These are phyloP conservation scores for Casaregolazyma lundiana DNA, from an alignment of 1,139 yeast genomes.

Conservation along the genomic window DNA sequence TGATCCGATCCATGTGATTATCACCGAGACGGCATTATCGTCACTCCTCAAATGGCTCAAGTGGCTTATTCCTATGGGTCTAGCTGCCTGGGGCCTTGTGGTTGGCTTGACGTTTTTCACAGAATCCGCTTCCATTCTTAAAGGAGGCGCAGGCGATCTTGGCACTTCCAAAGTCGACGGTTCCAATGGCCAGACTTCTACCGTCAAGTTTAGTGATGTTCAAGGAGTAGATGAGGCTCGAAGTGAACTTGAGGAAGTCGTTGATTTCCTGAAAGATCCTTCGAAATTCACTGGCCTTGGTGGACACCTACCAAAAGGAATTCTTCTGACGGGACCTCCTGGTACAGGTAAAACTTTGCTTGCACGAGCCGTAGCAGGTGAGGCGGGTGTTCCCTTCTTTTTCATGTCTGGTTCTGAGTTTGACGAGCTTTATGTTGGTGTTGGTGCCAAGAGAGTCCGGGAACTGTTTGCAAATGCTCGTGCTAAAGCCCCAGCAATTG, in stretches of 20 bases:
- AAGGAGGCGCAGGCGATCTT: conserved; percentile 65
- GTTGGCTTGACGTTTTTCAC: conserved; percentile 64
- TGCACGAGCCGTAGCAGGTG: conserved; percentile 99
- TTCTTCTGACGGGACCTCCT: conserved; percentile 95
- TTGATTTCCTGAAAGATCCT: conserved; percentile 93
- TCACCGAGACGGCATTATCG: conserved; percentile 75
- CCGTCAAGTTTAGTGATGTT: conserved; percentile 86
- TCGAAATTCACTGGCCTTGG: conserved; percentile 94
- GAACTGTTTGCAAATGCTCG: conserved; percentile 91
- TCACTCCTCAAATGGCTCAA: conserved; percentile 82
- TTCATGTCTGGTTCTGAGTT: conserved; percentile 98
- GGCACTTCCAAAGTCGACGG: conserved; percentile 31
- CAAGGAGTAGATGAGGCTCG: conserved; percentile 99
- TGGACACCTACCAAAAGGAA: conserved; percentile 96
- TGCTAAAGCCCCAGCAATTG: conserved; percentile 93
- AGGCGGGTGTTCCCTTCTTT: conserved; percentile 97
- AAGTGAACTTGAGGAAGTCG: conserved; percentile 94
- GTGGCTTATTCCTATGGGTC: conserved; percentile 80
- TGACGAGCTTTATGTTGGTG: conserved; percentile 97
- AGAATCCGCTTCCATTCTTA: conserved; percentile 80
- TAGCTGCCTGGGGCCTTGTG: conserved; percentile 57
- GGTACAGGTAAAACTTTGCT: conserved; percentile 98
- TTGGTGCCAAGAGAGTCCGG: conserved; percentile 96
- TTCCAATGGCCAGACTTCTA: conserved; percentile 69
- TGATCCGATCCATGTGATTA: conserved; percentile 87